phyloP scores from a whole-genome alignment of 805 yeast genomes.

The Saccharomycopsis olivae region DNA sequence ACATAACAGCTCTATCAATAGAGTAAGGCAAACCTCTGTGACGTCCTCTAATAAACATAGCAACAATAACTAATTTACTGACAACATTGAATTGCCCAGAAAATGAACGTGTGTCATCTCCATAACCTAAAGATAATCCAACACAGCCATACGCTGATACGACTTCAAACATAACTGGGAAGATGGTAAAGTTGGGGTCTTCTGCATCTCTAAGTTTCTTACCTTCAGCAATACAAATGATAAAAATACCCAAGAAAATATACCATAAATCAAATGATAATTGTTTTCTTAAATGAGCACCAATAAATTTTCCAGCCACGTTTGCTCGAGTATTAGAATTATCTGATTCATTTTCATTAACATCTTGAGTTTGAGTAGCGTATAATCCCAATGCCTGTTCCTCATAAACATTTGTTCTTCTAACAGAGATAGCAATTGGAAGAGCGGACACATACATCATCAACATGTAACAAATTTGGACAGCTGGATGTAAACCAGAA shows the following conservation, averaged over 20 bases:
- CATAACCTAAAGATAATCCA: slow-evolving; percentile 82
- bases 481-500: slow-evolving; percentile 70
- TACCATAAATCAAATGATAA: slow-evolving; percentile 94
- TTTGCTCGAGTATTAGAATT: slow-evolving; percentile 24
- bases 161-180: slow-evolving; percentile 73
- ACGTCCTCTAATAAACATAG: slow-evolving; percentile 88
- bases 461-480: slow-evolving; percentile 84
- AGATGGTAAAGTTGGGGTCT: slow-evolving; percentile 47
- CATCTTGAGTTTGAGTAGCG: slow-evolving; percentile 21
- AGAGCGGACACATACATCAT: slow-evolving; percentile 98
- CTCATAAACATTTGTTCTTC: slow-evolving; percentile 96
- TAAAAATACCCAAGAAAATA: slow-evolving; percentile 71
- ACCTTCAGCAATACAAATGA: slow-evolving; percentile 83
- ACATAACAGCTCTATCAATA: slow-evolving; percentile 85
- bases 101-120: slow-evolving; percentile 55
- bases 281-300: slow-evolving; percentile 84
- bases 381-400: slow-evolving; percentile 96
- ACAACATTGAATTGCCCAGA: slow-evolving; percentile 59
- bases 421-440: slow-evolving; percentile 91
- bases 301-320: slow-evolving; percentile 53
- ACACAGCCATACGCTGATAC: slow-evolving; percentile 96
- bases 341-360: slow-evolving; percentile 9
- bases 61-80: slow-evolving; percentile 76
- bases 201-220: slow-evolving; percentile 37
- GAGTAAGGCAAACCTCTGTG: slow-evolving; percentile 94